phyloP scores from a whole-genome alignment of 768 basidiomycete species.

The Peribolospora baueri region DNA sequence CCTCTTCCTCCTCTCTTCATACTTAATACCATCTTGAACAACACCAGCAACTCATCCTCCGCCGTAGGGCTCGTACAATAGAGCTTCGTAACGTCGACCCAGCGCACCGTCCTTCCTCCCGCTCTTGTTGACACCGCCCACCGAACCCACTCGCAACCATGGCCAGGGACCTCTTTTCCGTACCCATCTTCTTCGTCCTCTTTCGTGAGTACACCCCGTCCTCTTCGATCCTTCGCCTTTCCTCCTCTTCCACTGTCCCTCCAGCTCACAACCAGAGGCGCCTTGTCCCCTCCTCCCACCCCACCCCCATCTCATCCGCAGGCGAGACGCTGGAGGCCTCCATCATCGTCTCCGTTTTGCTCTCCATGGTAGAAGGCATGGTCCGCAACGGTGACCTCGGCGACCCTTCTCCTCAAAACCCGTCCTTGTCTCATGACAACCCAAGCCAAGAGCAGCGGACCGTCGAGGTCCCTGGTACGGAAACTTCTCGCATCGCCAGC shows the following conservation, averaged over 20 bases:
- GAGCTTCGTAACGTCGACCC: no score
- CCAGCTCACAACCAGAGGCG: not conserved
- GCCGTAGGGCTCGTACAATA: no score
- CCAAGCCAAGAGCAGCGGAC: not conserved
- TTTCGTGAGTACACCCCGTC: not conserved
- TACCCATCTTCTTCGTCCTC: not conserved
- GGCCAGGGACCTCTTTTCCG: conserved; percentile 9
- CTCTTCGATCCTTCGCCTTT: conserved; percentile 3
- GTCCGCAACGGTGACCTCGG: not conserved
- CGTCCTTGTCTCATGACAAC: not conserved
- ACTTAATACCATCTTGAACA: no score
- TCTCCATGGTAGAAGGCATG: conserved; percentile 47
- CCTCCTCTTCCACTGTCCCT: not conserved
- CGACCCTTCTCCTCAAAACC: not conserved
- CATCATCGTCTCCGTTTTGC: conserved; percentile 75
- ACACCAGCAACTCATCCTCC: no score
- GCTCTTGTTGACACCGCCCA: no score
- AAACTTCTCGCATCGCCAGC: not conserved
- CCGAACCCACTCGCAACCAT: not conserved
- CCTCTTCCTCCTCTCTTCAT: no score
- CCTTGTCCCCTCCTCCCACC: not conserved
- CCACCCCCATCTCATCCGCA: not conserved
- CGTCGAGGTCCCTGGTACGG: not conserved
- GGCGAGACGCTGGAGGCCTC: conserved; percentile 68
- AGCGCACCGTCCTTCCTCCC: no score